Conservation (phyloP, 2,329 filamentous ascomycete species). For the Grosmannia penicillata region DNA sequence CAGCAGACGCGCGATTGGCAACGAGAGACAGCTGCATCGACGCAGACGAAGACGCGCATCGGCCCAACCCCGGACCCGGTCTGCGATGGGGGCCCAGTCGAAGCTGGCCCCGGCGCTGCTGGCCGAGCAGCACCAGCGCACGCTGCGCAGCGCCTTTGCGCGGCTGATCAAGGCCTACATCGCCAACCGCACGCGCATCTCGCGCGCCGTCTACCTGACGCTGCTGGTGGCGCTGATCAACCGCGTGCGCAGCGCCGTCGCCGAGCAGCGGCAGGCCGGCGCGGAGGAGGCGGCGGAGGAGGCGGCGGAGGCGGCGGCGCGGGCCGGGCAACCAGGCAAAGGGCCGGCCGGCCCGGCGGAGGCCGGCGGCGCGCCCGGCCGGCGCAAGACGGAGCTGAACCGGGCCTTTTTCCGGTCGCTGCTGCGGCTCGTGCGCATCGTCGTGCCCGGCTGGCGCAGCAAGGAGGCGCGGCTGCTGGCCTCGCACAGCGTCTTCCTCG, state of each 20-base stretch:
- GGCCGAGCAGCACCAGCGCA: conserved; percentile 36
- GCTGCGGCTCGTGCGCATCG: conserved; percentile 65
- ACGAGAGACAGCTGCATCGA: too few species aligned
- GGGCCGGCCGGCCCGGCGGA: background rate
- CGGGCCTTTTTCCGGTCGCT: conserved; percentile 66
- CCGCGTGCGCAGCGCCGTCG: conserved; percentile 78
- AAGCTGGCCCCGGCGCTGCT: conserved; percentile 43
- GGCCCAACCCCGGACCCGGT: background rate
- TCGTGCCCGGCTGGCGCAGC: conserved; percentile 78
- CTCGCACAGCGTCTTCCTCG: conserved; percentile 86
- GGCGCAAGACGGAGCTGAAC: conserved; percentile 83
- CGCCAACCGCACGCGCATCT: conserved; percentile 66
- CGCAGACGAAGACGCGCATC: background rate
- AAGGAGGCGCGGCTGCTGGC: conserved; percentile 76
- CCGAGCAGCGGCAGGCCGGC: conserved; percentile 36
- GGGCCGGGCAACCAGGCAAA: conserved; percentile 21
- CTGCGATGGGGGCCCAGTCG: conserved; percentile 46
- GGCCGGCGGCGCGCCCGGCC: conserved; percentile 13
- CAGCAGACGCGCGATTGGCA: too few species aligned
- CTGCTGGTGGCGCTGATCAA: conserved; percentile 69
- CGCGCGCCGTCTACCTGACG: conserved; percentile 68
- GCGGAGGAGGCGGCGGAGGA: conserved; percentile 84
- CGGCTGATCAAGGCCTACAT: conserved; percentile 61
- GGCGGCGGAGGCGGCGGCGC: conserved; percentile 46
- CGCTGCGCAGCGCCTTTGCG: conserved; percentile 48